Percentiles rank a stretch among this genome's conserved stretches.
Evolutionary conservation across 1,139 yeast genomes (phyloP).

Genomic region (Taphrina deformans): DNA sequence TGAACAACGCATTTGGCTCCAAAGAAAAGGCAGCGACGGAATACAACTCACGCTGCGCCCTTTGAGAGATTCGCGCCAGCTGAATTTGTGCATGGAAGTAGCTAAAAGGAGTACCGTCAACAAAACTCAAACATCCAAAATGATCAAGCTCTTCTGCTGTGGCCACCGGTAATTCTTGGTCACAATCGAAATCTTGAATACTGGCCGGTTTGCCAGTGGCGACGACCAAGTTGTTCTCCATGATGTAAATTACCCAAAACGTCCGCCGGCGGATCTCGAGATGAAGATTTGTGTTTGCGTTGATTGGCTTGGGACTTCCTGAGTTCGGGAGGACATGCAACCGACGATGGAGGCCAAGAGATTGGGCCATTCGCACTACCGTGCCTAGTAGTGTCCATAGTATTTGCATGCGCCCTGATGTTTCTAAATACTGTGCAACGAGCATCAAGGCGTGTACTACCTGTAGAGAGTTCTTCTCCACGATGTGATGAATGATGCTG

Average conservation of each 20-base stretch:
- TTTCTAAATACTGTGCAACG: conserved; percentile 53
- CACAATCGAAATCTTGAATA: conserved; percentile 52
- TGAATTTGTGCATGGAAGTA: conserved; percentile 5
- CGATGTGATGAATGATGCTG: neutral
- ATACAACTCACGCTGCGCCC: conserved; percentile 45
- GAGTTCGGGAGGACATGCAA: conserved; percentile 46
- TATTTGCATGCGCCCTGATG: conserved; percentile 51
- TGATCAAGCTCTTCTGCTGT: conserved; percentile 6
- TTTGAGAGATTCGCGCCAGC: conserved; percentile 36
- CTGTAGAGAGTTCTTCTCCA: conserved; percentile 53
- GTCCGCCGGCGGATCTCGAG: conserved; percentile 51
- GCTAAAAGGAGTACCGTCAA: conserved; percentile 8
- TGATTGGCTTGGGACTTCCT: conserved; percentile 43
- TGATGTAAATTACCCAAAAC: conserved; percentile 60
- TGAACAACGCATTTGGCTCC: conserved; percentile 33
- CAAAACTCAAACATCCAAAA: neutral
- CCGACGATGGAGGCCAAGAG: conserved; percentile 63
- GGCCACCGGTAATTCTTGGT: conserved; percentile 36
- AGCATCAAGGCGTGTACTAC: conserved; percentile 56
- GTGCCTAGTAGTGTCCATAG: conserved; percentile 50
- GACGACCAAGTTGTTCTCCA: conserved; percentile 58
- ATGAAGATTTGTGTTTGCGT: conserved; percentile 41
- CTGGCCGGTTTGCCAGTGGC: conserved; percentile 63
- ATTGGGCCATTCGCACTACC: conserved; percentile 62
- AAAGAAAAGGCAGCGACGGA: conserved; percentile 39